These are phyloP conservation scores for Tuber indicum DNA, from an alignment of 495 filamentous ascomycete species.

Conservation along the genomic window DNA sequence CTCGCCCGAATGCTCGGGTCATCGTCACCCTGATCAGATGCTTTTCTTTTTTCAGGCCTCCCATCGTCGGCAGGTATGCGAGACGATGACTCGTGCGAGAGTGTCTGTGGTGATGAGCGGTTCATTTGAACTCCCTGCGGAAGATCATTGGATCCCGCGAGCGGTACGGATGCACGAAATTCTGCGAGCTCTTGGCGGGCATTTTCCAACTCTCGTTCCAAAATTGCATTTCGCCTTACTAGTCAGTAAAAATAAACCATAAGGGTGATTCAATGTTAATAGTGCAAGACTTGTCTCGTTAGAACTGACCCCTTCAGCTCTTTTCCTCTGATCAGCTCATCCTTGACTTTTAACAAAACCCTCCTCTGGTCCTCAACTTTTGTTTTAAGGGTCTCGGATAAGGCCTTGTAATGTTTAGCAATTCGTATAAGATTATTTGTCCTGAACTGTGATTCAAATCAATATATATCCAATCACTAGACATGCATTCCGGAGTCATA, in stretches of 20 bases:
- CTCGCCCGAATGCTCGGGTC: constrained; percentile 31
- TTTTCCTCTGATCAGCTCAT: constrained; percentile 36
- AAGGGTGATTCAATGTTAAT: constrained; percentile 13
- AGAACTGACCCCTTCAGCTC: constrained; percentile 33
- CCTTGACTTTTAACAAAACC: constrained; percentile 36
- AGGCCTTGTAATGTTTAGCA: constrained; percentile 32
- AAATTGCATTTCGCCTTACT: constrained; percentile 26
- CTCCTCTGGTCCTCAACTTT: constrained; percentile 38
- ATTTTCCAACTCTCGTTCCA: constrained; percentile 28
- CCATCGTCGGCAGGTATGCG: constrained; percentile 6
- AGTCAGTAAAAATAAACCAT: constrained; percentile 6
- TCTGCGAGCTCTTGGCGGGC: constrained; percentile 27
- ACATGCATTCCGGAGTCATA: background rate
- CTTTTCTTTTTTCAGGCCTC: constrained; percentile 32
- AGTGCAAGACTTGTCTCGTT: background rate
- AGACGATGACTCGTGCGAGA: constrained; percentile 17
- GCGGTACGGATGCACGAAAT: constrained; percentile 25
- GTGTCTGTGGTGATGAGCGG: constrained; percentile 3
- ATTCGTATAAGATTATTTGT: constrained; percentile 31
- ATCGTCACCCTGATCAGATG: constrained; percentile 12
- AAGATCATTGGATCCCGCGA: constrained; percentile 21
- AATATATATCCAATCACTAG: constrained; percentile 5
- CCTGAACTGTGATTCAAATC: constrained; percentile 31
- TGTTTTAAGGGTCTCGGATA: constrained; percentile 31
- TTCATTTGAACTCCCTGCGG: constrained; percentile 5